phyloP scores from a whole-genome alignment of 2,329 filamentous ascomycete species.

The Colletotrichum ledebouriae region DNA sequence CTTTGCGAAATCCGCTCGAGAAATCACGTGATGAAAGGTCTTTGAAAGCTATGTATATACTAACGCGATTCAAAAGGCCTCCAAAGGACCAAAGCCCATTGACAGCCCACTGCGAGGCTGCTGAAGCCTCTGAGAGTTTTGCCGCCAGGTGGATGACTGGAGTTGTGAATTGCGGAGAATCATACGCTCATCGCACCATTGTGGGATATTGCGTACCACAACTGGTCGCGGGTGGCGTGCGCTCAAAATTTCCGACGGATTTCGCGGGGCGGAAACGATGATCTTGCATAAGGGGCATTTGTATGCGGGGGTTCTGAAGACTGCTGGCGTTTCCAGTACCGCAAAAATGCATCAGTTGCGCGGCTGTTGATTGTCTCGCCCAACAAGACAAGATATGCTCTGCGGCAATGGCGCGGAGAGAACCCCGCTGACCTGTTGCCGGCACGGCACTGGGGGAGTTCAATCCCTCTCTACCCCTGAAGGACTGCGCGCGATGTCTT shows the following conservation, averaged over 20 bases:
- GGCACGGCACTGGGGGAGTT: conserved; percentile 1
- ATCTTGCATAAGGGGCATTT: conserved; percentile 36
- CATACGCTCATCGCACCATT: conserved; percentile 34
- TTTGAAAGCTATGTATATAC: too few relatives aligned
- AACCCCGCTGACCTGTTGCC: conserved; percentile 27
- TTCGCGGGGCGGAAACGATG: conserved; percentile 39
- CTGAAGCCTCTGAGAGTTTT: not conserved
- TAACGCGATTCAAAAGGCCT: too few relatives aligned
- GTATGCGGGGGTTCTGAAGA: conserved; percentile 11
- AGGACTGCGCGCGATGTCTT: conserved; percentile 9
- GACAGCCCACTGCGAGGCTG: too few relatives aligned
- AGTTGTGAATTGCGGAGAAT: conserved; percentile 27
- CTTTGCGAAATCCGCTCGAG: too few relatives aligned
- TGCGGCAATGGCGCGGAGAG: conserved; percentile 28
- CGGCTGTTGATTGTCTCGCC: conserved; percentile 20
- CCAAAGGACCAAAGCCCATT: too few relatives aligned
- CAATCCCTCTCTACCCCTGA: conserved; percentile 3
- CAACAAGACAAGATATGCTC: conserved; percentile 21
- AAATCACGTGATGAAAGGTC: too few relatives aligned
- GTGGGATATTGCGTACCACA: conserved; percentile 21
- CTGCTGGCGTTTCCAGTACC: conserved; percentile 12
- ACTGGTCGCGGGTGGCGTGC: conserved; percentile 1
- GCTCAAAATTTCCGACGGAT: conserved; percentile 33
- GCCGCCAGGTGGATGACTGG: not conserved
- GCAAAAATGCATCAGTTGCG: conserved; percentile 19